These are phyloP conservation scores for Austropuccinia psidii DNA, from an alignment of 1,284 basidiomycete species.

Conservation along the genomic window DNA sequence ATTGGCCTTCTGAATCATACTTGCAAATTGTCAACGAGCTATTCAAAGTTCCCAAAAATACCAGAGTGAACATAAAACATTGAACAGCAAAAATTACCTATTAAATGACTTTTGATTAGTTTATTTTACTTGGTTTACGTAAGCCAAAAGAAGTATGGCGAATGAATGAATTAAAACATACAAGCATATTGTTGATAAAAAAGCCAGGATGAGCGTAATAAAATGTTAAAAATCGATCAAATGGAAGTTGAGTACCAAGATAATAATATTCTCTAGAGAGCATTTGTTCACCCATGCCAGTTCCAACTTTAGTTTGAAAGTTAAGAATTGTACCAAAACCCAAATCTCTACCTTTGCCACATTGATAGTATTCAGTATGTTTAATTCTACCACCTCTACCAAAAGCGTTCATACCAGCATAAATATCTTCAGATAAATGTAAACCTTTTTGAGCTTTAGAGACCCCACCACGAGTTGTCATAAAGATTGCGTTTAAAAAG, in stretches of 20 bases:
- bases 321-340: conserved; percentile 98
- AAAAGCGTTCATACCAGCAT: conserved; percentile 97
- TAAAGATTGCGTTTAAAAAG: conserved; percentile 96
- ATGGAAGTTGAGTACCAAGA: conserved; percentile 93
- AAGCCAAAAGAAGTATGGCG: too few relatives aligned
- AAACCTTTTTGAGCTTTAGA: conserved; percentile 98
- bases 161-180: too few relatives aligned
- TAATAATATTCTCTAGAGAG: conserved; percentile 99
- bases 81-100: conserved; percentile 79
- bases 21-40: conserved; percentile 67
- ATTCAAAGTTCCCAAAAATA: conserved; percentile 84
- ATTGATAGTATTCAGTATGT: conserved; percentile 91
- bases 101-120: neutral
- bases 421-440: conserved; percentile 98
- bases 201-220: conserved; percentile 99
- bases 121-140: neutral
- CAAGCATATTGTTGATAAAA: conserved; percentile 99
- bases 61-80: conserved; percentile 71
- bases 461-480: conserved; percentile 95
- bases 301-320: conserved; percentile 99
- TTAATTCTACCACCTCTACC: conserved; percentile 96
- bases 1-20: conserved; percentile 63
- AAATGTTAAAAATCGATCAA: conserved; percentile 98
- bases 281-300: conserved; percentile 99
- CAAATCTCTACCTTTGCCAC: conserved; percentile 92